phyloP scores from a whole-genome alignment of 2,329 filamentous ascomycete species.

The Alternaria viburni region DNA sequence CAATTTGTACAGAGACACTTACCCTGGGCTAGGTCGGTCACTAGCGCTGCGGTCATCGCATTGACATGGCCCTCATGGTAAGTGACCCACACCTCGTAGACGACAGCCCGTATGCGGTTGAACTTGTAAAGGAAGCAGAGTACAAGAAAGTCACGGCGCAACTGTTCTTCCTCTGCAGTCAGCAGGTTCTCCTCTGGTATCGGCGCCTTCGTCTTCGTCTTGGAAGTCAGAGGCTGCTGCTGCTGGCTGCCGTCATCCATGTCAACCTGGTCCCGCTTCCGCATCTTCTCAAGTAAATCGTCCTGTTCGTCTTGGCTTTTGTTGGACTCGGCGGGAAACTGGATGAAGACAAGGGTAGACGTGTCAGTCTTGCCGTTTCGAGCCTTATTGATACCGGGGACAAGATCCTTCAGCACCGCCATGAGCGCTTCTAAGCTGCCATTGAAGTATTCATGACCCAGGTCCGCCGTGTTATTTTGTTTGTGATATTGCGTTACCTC shows the following conservation, averaged over 20 bases:
- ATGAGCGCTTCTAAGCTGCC: slow-evolving; percentile 6
- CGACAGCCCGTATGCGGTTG: slow-evolving; percentile 12
- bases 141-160: slow-evolving; percentile 19
- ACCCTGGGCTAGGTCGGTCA: slow-evolving; percentile 21
- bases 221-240: not conserved
- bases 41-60: slow-evolving; percentile 16
- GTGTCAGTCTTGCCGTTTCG: not conserved
- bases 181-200: not conserved
- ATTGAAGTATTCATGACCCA: slow-evolving; percentile 17
- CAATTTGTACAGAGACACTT: not conserved
- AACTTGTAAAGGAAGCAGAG: slow-evolving; percentile 27
- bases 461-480: slow-evolving; percentile 4
- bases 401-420: not conserved
- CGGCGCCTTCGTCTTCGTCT: not conserved
- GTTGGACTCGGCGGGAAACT: not conserved
- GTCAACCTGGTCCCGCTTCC: not conserved
- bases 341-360: not conserved
- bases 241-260: not conserved
- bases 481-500: slow-evolving; percentile 20
- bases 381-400: slow-evolving; percentile 1
- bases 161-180: slow-evolving; percentile 10
- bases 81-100: slow-evolving; percentile 15
- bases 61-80: slow-evolving; percentile 11
- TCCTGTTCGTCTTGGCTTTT: not conserved
- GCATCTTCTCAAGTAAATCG: not conserved